A percentile compares a stretch with the other conserved stretches of the same genome.
These are phyloP conservation scores for Oryza brachyantha DNA, from an alignment of 176 grass and related monocot genomes.

Conservation along the genomic window DNA sequence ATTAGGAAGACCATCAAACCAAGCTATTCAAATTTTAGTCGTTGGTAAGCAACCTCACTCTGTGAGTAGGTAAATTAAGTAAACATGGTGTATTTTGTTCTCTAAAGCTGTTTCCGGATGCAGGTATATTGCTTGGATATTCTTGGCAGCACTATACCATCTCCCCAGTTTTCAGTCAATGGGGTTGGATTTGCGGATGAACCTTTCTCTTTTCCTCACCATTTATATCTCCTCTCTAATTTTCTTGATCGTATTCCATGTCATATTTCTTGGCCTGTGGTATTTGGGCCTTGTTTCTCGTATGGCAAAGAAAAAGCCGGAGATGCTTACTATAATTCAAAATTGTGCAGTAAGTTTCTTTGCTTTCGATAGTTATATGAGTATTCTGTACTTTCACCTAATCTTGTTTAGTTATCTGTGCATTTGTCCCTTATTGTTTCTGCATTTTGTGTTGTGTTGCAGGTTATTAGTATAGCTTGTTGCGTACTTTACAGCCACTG, in stretches of 20 bases:
- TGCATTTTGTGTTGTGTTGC: conserved; percentile 26
- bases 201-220: conserved; percentile 84
- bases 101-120: conserved; percentile 29
- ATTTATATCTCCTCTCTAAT: conserved; percentile 87
- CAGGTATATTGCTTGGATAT: conserved; percentile 99
- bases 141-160: conserved; percentile 93
- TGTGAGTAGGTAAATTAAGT: neutral
- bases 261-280: conserved; percentile 97
- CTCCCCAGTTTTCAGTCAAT: conserved; percentile 99
- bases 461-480: conserved; percentile 99
- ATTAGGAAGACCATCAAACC: conserved; percentile 95
- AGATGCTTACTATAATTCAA: conserved; percentile 87
- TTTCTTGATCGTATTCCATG: conserved; percentile 87
- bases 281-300: conserved; percentile 90
- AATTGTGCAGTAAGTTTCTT: conserved; percentile 84
- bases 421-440: neutral
- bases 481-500: conserved; percentile 98
- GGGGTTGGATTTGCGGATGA: conserved; percentile 98
- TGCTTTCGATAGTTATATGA: neutral
- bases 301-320: conserved; percentile 79
- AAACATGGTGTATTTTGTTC: conserved; percentile 9
- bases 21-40: conserved; percentile 94
- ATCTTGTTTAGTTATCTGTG: conserved; percentile 23
- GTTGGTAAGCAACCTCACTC: conserved; percentile 58
- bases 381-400: neutral